These are phyloP conservation scores for Trebouxia sp. DNA, from an alignment of 139 green algal genomes.

Conservation along the genomic window DNA sequence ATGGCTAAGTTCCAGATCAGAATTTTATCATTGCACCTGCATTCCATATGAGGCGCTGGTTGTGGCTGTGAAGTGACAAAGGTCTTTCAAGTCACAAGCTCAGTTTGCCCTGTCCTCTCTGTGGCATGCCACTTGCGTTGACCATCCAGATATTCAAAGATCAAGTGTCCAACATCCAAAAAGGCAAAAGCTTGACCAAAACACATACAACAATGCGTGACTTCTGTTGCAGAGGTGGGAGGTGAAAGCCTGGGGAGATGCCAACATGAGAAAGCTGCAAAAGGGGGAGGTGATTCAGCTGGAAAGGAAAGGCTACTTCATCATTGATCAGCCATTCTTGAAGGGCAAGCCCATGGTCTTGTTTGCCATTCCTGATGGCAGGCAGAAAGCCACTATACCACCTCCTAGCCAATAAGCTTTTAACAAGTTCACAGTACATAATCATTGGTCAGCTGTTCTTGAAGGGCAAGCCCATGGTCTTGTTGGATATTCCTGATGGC, in stretches of 20 bases:
- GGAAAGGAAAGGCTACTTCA: slow-evolving; percentile 97
- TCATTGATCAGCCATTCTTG: slow-evolving; percentile 74
- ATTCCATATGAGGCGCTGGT: no score
- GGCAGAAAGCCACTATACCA: neutral
- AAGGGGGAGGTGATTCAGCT: slow-evolving; percentile 97
- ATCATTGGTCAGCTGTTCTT: slow-evolving; percentile 78
- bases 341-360: slow-evolving; percentile 78
- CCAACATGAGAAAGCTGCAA: slow-evolving; percentile 90
- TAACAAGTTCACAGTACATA: no score
- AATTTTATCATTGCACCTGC: no score
- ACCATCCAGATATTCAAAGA: no score
- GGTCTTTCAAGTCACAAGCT: no score
- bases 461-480: slow-evolving; percentile 70
- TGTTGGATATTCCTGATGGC: slow-evolving; percentile 96
- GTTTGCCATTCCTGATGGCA: slow-evolving; percentile 93
- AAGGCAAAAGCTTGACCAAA: no score
- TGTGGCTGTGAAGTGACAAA: no score
- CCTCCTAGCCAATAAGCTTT: neutral
- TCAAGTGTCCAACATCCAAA: no score
- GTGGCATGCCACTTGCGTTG: no score
- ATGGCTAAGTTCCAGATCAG: no score
- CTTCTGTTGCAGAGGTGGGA: slow-evolving; percentile 40
- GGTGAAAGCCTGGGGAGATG: slow-evolving; percentile 78
- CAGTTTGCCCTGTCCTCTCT: no score
- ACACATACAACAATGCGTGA: no score